Conservation (phyloP, 1,284 basidiomycete genomes). For the Austropuccinia psidii region DNA sequence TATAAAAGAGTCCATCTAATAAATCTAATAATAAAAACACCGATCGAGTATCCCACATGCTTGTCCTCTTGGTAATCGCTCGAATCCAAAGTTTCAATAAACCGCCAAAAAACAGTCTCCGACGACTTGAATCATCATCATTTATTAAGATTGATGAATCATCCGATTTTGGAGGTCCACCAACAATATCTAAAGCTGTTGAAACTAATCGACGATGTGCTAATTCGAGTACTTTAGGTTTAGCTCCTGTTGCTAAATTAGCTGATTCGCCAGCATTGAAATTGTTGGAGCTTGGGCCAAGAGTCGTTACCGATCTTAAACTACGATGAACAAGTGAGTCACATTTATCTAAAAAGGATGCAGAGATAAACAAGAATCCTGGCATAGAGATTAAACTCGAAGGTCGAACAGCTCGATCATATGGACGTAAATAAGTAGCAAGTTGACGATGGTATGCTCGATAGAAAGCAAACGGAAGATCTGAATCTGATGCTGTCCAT, state of each 20-base stretch:
- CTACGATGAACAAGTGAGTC: conserved; percentile 45
- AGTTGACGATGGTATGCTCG: conserved; percentile 53
- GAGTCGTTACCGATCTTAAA: conserved; percentile 45
- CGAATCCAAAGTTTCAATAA: conserved; percentile 52
- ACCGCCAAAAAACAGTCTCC: conserved; percentile 48
- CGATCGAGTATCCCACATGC: conserved; percentile 52
- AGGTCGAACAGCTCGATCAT: conserved; percentile 44
- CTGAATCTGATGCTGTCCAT: conserved; percentile 50
- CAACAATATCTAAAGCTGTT: conserved; percentile 51
- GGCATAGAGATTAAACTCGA: conserved; percentile 50
- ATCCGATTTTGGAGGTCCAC: conserved; percentile 39
- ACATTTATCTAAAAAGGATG: conserved; percentile 44
- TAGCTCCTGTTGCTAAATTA: conserved; percentile 51
- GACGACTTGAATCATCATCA: conserved; percentile 38
- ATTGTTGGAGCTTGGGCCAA: conserved; percentile 50
- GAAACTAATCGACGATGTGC: conserved; percentile 52
- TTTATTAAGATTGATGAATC: too few species aligned
- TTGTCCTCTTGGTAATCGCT: conserved; percentile 51
- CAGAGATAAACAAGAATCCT: conserved; percentile 48
- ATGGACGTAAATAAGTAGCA: conserved; percentile 48
- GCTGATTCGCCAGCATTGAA: conserved; percentile 53
- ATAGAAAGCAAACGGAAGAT: conserved; percentile 54
- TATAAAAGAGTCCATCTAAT: conserved; percentile 44
- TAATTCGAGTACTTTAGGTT: conserved; percentile 52
- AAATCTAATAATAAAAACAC: conserved; percentile 49